A percentile compares a stretch with the other conserved stretches of the same genome.
Evolutionary conservation across 1,139 yeast species (phyloP).

Genomic region (Insectozyma bohioensis): DNA sequence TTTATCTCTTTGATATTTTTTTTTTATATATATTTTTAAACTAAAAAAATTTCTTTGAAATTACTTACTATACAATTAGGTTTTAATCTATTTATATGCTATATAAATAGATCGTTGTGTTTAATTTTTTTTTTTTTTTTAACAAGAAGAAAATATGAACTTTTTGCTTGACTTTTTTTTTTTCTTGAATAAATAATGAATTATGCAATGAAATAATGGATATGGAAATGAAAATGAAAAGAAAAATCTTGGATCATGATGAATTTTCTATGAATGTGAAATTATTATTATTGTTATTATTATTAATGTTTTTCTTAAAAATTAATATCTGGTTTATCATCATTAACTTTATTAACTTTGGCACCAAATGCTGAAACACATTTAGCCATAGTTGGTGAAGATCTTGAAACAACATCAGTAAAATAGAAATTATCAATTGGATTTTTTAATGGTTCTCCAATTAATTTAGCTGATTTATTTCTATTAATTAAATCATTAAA

Average conservation of each 20-base stretch:
- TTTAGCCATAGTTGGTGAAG: constrained; percentile 89
- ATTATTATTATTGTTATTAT: neutral
- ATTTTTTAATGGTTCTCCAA: constrained; percentile 57
- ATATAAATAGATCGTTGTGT: no score
- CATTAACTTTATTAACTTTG: constrained; percentile 57
- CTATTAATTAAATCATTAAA: constrained; percentile 46
- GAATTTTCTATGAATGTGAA: no score
- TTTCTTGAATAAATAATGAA: neutral
- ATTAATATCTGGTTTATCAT: constrained; percentile 46
- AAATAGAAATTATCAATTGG: constrained; percentile 84
- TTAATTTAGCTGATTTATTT: constrained; percentile 37
- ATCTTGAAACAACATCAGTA: constrained; percentile 84
- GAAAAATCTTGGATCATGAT: no score
- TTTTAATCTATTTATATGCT: no score
- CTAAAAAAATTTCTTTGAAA: no score
- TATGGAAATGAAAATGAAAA: constrained; percentile 4
- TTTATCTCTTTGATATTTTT: no score
- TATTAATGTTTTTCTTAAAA: constrained; percentile 20
- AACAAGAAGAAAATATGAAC: no score
- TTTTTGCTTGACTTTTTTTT: neutral
- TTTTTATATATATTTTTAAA: no score
- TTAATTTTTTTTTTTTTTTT: no score
- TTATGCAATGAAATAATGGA: constrained; percentile 2
- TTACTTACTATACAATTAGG: no score
- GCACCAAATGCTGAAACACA: constrained; percentile 71